Evolutionary conservation across 1,284 basidiomycete genomes (phyloP), one percentile per base, ranked within the genome.

Genomic region (Rhodotorula sp.): DNA sequence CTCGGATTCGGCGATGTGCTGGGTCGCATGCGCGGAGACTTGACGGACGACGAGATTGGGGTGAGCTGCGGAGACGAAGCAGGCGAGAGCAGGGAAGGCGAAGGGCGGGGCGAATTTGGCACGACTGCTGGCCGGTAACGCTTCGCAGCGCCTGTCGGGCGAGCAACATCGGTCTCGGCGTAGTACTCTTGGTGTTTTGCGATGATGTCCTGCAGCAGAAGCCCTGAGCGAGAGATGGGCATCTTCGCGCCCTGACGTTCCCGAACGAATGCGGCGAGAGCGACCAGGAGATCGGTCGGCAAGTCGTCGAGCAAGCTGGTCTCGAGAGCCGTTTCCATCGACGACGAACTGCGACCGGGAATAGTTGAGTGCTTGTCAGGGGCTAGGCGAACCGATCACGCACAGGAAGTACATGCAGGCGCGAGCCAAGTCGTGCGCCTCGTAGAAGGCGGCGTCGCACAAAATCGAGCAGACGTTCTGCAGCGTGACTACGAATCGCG

Each of bases 271-370:
- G 79, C 77, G 0, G 88, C 84, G 6, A 99, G 85, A 64, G 89
- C 86, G 56, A 85, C 85, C 67, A 96, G 81, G 44, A 92, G 85
- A 44, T 85, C 84, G 30, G 83, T 79, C 6, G 89, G 84, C 58
- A 97, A 85, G 59, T 83, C 81, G 74, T 90, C 90, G 30, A 99
- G 85, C 76, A 93, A 85, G 8, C 86, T 86, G 39, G 84, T 84
- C 79, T 97, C 93, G 30, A 99, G 85, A 64, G 97, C 85, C 0
- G 89, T 88, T 79, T 99, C 96, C 83, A 97, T 84, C 78, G 92
- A 94, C 67, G 86, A 85, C 3, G 87, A 83, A 17, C 39, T 44
- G 39, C 36, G 36, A 36, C 11, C 7, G 39, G 39, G 13, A 17
- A 44, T 15, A 39, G 36, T 10, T 44, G 9, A 44, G 39, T 17